Percentiles rank a stretch among this genome's conserved stretches.
Conservation (phyloP, 1,284 basidiomycete genomes). For the Ustilago esculenta region DNA sequence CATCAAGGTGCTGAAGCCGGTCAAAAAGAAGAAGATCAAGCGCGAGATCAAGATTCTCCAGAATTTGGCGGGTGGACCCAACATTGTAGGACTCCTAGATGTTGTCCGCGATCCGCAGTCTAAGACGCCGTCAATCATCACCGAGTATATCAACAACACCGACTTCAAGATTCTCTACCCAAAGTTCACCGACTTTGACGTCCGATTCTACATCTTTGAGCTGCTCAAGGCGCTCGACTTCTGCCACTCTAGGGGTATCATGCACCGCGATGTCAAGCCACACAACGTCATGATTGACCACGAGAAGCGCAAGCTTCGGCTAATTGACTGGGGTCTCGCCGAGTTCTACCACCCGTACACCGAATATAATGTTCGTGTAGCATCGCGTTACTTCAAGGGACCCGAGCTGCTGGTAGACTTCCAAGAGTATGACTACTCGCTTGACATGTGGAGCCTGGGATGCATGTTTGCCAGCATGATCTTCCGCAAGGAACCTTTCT, state of each 20-base stretch:
- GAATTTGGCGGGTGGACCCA: conserved; percentile 92
- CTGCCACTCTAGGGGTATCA: conserved; percentile 97
- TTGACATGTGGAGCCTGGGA: conserved; percentile 97
- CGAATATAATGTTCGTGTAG: conserved; percentile 97
- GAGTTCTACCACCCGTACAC: conserved; percentile 99
- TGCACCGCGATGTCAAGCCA: conserved; percentile 99
- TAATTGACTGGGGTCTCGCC: conserved; percentile 98
- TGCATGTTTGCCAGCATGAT: conserved; percentile 91
- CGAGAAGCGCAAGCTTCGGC: conserved; percentile 88
- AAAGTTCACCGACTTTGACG: conserved; percentile 91
- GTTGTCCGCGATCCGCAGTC: conserved; percentile 89
- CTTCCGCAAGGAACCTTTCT: conserved; percentile 98
- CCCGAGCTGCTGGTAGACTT: conserved; percentile 97
- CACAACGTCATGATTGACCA: conserved; percentile 99
- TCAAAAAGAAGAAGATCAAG: conserved; percentile 99
- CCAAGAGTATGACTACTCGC: conserved; percentile 90
- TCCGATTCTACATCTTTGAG: conserved; percentile 96
- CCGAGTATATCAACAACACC: conserved; percentile 98
- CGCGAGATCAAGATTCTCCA: conserved; percentile 98
- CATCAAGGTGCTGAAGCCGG: conserved; percentile 98
- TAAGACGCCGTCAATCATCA: conserved; percentile 96
- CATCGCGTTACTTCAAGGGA: conserved; percentile 97
- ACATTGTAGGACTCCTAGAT: conserved; percentile 87
- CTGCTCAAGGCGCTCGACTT: conserved; percentile 97
- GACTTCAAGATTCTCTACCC: conserved; percentile 98